Percentiles rank a stretch among this genome's conserved stretches.
Conservation (phyloP, 129 eudicot genomes). For the carrot (Daucus carota) region DH1_v3.0 NC_030383.2:55159501-55160000, state of each 20-base stretch:
- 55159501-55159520: slow-evolving; percentile 58
- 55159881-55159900: neutral
- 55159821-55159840: neutral
- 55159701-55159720: neutral
- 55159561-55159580: slow-evolving; percentile 55
- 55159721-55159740: neutral
- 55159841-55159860: neutral
- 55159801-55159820: neutral
- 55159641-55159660: slow-evolving; percentile 57
- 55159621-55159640: slow-evolving; percentile 53
- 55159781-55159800: neutral
- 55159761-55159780: neutral
- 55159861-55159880: neutral
- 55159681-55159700: slow-evolving; percentile 32
- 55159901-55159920: neutral
- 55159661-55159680: slow-evolving; percentile 82
- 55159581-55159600: slow-evolving; percentile 62
- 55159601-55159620: slow-evolving; percentile 71
- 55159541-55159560: slow-evolving; percentile 17
- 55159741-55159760: neutral
- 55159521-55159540: slow-evolving; percentile 35
- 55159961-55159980: neutral
- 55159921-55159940: neutral
- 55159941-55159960: neutral
- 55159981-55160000: neutral